These are phyloP conservation scores for Chaetothyriales sp. DNA, from an alignment of 2,329 filamentous ascomycete species.

Conservation along the genomic window DNA sequence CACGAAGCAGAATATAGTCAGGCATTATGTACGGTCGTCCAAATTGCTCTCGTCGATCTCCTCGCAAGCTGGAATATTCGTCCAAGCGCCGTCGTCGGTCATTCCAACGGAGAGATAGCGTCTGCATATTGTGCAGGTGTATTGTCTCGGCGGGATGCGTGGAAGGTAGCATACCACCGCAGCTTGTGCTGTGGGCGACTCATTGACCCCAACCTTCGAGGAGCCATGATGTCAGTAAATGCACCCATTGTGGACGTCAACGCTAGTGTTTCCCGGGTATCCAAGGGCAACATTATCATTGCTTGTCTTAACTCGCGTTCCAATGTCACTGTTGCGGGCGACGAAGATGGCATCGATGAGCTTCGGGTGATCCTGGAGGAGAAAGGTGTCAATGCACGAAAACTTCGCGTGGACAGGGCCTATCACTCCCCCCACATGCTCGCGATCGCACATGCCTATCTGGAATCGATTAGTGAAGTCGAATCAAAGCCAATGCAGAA, in stretches of 20 bases:
- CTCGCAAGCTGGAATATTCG: conserved; percentile 9
- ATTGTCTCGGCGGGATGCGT: conserved; percentile 19
- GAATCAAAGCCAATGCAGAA: not conserved
- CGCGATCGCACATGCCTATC: conserved; percentile 2
- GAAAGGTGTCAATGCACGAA: conserved; percentile 18
- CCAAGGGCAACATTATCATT: not conserved
- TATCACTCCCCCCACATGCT: conserved; percentile 20
- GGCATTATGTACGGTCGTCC: conserved; percentile 12
- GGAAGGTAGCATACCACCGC: conserved; percentile 21
- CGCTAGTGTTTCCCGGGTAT: conserved; percentile 3
- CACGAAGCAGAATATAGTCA: conserved; percentile 7
- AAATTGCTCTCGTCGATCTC: conserved; percentile 17
- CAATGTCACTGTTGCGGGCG: conserved; percentile 4
- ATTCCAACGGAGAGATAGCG: conserved; percentile 20
- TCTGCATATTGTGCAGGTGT: conserved; percentile 14
- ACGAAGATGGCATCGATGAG: conserved; percentile 1
- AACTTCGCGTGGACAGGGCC: conserved; percentile 15
- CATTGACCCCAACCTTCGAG: conserved; percentile 5
- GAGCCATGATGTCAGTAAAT: conserved; percentile 22
- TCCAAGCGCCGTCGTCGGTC: conserved; percentile 15
- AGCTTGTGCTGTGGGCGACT: no score
- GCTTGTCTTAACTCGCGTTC: conserved; percentile 3
- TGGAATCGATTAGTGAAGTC: conserved; percentile 13
- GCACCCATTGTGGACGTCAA: conserved; percentile 8
- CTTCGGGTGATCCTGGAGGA: not conserved